phyloP scores from a whole-genome alignment of 441 rosid species.

The Eruca vesicaria region DNA sequence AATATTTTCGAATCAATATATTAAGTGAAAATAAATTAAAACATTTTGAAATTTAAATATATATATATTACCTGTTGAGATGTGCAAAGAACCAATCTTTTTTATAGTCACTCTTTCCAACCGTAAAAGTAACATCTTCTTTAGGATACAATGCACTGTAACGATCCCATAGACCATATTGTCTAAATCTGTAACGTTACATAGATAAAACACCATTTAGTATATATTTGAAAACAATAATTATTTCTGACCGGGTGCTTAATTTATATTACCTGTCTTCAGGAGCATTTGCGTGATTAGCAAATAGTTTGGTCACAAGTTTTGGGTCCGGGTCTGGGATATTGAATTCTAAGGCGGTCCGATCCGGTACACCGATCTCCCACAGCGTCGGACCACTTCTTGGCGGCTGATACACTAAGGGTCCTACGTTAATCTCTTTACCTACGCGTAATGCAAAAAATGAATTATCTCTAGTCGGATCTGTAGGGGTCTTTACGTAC shows the following conservation, averaged over 20 bases:
- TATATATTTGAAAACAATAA: background rate
- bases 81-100: slow-evolving; percentile 68
- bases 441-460: slow-evolving; percentile 31
- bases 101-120: slow-evolving; percentile 35
- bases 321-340: slow-evolving; percentile 54
- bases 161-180: slow-evolving; percentile 61
- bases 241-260: background rate
- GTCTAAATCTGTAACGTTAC: slow-evolving; percentile 46
- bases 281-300: background rate
- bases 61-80: slow-evolving; percentile 40
- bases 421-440: slow-evolving; percentile 33
- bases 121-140: slow-evolving; percentile 37
- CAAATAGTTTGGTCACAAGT: slow-evolving; percentile 32
- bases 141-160: slow-evolving; percentile 46
- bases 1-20: background rate
- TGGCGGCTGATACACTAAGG: slow-evolving; percentile 46
- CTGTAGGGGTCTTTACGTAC: background rate
- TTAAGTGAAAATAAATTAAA: no score
- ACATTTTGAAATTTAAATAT: no score
- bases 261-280: slow-evolving; percentile 36
- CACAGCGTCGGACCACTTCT: slow-evolving; percentile 64
- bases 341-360: slow-evolving; percentile 61
- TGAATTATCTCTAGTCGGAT: background rate
- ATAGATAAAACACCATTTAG: background rate
- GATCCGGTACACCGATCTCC: slow-evolving; percentile 71